Evolutionary conservation across 78 protist genomes (phyloP).

Genomic region (Isochrysis galbana): DNA sequence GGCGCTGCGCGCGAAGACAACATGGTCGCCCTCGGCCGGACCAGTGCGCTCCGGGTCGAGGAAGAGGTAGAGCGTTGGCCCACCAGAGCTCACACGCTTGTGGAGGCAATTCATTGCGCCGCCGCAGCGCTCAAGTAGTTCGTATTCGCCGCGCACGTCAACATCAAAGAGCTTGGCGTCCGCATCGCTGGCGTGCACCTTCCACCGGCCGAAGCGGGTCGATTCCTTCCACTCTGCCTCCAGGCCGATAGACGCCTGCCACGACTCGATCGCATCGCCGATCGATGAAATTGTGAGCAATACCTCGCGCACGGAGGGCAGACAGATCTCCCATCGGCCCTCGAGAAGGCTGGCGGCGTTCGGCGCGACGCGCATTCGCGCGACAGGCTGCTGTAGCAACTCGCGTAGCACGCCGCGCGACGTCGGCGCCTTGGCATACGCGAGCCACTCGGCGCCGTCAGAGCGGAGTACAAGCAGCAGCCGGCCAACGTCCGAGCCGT

Average conservation of each 20-base stretch:
- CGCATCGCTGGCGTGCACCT: background rate
- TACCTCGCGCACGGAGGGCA: background rate
- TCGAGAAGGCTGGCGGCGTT: background rate
- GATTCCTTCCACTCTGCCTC: background rate
- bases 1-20: background rate
- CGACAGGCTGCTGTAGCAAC: background rate
- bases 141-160: background rate
- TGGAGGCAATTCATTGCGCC: background rate
- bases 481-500: background rate
- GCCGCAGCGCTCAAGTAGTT: background rate
- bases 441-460: background rate
- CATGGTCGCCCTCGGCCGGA: background rate
- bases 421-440: background rate
- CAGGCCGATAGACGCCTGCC: slow-evolving; percentile 2
- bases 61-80: background rate
- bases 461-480: background rate
- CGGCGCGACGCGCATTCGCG: background rate
- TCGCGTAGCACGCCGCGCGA: background rate
- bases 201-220: background rate
- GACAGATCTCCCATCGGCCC: background rate
- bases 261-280: background rate
- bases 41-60: background rate
- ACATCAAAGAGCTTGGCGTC: background rate
- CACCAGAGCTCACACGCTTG: background rate
- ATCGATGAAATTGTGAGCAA: background rate